phyloP scores from a whole-genome alignment of 1,284 basidiomycete genomes.

The Cutaneotrichosporon cutaneum region DNA sequence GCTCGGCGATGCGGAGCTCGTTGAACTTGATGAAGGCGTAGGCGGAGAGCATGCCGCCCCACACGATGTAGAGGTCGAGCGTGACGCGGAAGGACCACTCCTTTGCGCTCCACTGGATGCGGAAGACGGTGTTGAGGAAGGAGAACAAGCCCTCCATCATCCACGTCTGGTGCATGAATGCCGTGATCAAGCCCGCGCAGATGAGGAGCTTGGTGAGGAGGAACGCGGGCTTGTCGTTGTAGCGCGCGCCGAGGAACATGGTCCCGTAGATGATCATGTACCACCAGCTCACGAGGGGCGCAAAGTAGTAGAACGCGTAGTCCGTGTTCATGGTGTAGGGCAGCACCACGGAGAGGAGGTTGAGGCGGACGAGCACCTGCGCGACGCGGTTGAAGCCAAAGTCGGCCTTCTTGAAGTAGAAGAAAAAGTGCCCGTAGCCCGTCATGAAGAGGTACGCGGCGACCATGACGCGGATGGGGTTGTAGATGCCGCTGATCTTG shows the following conservation, averaged over 20 bases:
- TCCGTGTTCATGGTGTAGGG: constrained; percentile 87
- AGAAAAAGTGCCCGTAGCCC: constrained; percentile 55
- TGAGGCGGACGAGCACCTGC: constrained; percentile 75
- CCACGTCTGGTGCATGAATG: constrained; percentile 66
- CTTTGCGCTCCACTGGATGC: constrained; percentile 74
- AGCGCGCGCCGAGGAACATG: constrained; percentile 66
- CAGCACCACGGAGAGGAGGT: constrained; percentile 74
- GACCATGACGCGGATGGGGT: constrained; percentile 79
- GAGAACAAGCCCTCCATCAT: constrained; percentile 65
- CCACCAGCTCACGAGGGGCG: constrained; percentile 66
- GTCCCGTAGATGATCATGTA: constrained; percentile 80
- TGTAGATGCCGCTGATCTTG: constrained; percentile 83
- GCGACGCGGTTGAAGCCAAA: constrained; percentile 73
- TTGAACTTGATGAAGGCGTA: constrained; percentile 72
- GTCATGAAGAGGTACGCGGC: constrained; percentile 76
- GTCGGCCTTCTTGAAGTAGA: constrained; percentile 76
- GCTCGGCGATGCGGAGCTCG: constrained; percentile 68
- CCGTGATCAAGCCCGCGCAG: constrained; percentile 64
- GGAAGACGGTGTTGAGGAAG: constrained; percentile 64
- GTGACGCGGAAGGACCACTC: constrained; percentile 85
- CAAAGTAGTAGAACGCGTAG: constrained; percentile 85
- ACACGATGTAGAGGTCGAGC: constrained; percentile 83
- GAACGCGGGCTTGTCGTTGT: constrained; percentile 70
- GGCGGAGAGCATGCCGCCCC: constrained; percentile 76
- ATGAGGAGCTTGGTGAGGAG: constrained; percentile 67